A percentile compares a stretch with the other conserved stretches of the same genome.
phyloP scores from a whole-genome alignment of 441 rosid species.

The Pelargonium australe region DNA sequence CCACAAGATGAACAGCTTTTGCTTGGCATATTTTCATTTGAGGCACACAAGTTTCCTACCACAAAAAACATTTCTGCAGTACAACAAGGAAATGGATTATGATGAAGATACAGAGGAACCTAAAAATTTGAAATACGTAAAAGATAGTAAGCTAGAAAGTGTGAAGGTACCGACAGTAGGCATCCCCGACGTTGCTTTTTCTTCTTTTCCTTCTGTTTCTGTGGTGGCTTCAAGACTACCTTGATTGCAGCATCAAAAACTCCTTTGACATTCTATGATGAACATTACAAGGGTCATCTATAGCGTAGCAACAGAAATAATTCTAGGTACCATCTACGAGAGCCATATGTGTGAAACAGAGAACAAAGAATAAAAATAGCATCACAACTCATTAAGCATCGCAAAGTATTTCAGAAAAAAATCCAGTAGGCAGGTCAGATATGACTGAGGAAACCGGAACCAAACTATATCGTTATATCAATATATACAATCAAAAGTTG shows the following conservation, averaged over 20 bases:
- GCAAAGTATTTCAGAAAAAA: no score
- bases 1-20: conserved; percentile 9
- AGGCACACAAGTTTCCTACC: conserved; percentile 55
- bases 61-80: conserved; percentile 60
- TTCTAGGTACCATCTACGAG: background rate
- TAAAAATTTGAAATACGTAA: background rate
- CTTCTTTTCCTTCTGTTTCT: conserved; percentile 62
- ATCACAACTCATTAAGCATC: no score
- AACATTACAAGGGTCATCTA: conserved; percentile 9
- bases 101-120: background rate
- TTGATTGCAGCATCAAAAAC: conserved; percentile 91
- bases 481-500: no score
- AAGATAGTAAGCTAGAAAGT: background rate
- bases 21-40: conserved; percentile 22
- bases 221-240: conserved; percentile 82
- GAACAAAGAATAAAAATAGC: no score
- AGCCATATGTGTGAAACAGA: no score
- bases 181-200: conserved; percentile 64
- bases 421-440: no score
- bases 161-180: conserved; percentile 52
- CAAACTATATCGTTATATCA: no score
- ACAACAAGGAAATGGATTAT: background rate
- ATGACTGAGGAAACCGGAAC: no score
- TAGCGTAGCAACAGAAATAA: conserved; percentile 15
- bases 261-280: conserved; percentile 83